Evolutionary conservation across 371 early-diverging fungal genomes (phyloP).

Genomic region (Mortierella sp.): DNA sequence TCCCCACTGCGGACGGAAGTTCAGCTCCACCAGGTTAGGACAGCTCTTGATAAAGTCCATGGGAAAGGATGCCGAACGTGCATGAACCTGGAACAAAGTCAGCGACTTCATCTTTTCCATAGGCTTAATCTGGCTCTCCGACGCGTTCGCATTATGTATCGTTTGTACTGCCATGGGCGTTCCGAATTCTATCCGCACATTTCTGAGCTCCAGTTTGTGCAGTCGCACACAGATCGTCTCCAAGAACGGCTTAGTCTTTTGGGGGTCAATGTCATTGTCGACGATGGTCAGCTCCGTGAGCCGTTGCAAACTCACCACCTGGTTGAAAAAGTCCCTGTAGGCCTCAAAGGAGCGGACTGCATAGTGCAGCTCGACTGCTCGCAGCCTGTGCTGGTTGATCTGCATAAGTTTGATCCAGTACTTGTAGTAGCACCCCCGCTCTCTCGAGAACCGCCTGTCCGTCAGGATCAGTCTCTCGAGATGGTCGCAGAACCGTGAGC

Average conservation of each 20-base stretch:
- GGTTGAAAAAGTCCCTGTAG: constrained; percentile 20
- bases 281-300: constrained; percentile 24
- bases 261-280: constrained; percentile 25
- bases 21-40: constrained; percentile 29
- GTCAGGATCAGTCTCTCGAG: constrained; percentile 34
- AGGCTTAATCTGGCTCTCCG: constrained; percentile 5
- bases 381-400: constrained; percentile 15
- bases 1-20: constrained; percentile 13
- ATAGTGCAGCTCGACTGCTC: constrained; percentile 22
- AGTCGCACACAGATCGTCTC: constrained; percentile 23
- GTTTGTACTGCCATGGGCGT: not conserved
- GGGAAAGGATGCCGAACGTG: constrained; percentile 9
- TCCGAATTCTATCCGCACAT: constrained; percentile 27
- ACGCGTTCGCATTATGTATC: not conserved
- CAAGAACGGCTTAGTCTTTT: constrained; percentile 24
- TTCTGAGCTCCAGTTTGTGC: constrained; percentile 16
- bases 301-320: constrained; percentile 1
- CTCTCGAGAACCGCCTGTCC: constrained; percentile 28
- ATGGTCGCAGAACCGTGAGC: constrained; percentile 14
- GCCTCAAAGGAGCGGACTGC: constrained; percentile 23
- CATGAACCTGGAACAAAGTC: constrained; percentile 8
- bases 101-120: constrained; percentile 31
- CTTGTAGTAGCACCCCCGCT: constrained; percentile 29
- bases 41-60: constrained; percentile 31
- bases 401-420: constrained; percentile 31